phyloP scores from a whole-genome alignment of 73 alveolate genomes.

The Tetrahymena borealis region DNA sequence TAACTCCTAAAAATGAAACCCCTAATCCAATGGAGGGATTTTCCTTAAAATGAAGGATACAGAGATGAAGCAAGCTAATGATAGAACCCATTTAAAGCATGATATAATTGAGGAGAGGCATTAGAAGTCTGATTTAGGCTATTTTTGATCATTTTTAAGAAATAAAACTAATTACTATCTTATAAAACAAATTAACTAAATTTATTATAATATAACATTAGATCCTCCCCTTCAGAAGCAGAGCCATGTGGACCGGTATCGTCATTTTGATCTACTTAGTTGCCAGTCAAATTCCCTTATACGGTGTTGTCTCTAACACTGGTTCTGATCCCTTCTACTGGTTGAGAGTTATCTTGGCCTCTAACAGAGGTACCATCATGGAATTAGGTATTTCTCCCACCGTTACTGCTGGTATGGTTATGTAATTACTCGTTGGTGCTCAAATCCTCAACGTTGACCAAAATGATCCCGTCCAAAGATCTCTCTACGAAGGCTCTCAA shows the following conservation, averaged over 20 bases:
- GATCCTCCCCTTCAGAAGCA: constrained; percentile 58
- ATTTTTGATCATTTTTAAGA: too few relatives aligned
- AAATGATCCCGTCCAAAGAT: constrained; percentile 92
- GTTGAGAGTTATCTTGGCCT: constrained; percentile 99
- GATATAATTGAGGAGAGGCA: too few relatives aligned
- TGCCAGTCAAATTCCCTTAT: constrained; percentile 98
- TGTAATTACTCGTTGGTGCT: constrained; percentile 99
- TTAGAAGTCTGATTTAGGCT: too few relatives aligned
- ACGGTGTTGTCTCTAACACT: constrained; percentile 85
- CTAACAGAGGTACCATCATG: constrained; percentile 99
- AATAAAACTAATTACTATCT: too few relatives aligned
- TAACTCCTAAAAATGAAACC: too few relatives aligned
- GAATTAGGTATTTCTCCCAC: constrained; percentile 99
- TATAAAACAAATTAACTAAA: not conserved
- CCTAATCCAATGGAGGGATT: too few relatives aligned
- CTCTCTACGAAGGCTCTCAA: constrained; percentile 92
- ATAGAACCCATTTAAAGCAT: too few relatives aligned
- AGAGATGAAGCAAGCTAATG: too few relatives aligned
- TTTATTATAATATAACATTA: not conserved
- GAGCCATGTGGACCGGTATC: constrained; percentile 97
- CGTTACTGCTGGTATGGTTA: constrained; percentile 98
- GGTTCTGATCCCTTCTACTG: constrained; percentile 99
- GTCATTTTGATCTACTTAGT: constrained; percentile 95
- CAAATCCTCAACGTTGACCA: constrained; percentile 95
- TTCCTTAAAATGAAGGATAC: too few relatives aligned